Evolutionary conservation across 306 rosid species (phyloP).

Genomic region (Sicyos edulis): DNA sequence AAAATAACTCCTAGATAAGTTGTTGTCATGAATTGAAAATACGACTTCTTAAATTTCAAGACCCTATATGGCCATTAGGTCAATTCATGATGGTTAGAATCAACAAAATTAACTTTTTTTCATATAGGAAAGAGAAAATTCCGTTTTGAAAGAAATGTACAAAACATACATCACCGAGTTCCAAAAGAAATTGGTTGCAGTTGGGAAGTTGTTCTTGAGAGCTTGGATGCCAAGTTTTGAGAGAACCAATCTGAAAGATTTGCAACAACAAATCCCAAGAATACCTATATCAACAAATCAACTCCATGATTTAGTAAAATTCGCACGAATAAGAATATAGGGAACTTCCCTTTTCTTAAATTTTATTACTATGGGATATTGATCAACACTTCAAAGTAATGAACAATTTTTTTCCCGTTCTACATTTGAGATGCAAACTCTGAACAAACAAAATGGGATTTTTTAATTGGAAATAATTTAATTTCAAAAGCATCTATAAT

Average conservation of each 20-base stretch:
- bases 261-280: slow-evolving; percentile 29
- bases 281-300: slow-evolving; percentile 18
- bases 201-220: slow-evolving; percentile 5
- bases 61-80: no score
- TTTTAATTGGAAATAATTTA: neutral
- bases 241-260: slow-evolving; percentile 26
- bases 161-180: neutral
- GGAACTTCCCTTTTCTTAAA: no score
- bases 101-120: no score
- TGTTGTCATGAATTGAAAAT: no score
- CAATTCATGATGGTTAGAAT: no score
- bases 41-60: no score
- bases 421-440: no score
- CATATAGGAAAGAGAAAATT: neutral
- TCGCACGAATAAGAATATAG: neutral
- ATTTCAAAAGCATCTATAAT: neutral
- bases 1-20: no score
- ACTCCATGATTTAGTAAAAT: neutral
- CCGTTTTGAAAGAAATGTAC: neutral
- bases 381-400: neutral
- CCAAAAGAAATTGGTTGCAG: neutral
- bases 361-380: no score
- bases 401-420: neutral
- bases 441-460: no score
- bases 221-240: slow-evolving; percentile 7